Percentiles rank a stretch among this genome's conserved stretches.
Evolutionary conservation across 2,329 filamentous ascomycete genomes (phyloP).

Genomic region (Penicillium corylophilum): DNA sequence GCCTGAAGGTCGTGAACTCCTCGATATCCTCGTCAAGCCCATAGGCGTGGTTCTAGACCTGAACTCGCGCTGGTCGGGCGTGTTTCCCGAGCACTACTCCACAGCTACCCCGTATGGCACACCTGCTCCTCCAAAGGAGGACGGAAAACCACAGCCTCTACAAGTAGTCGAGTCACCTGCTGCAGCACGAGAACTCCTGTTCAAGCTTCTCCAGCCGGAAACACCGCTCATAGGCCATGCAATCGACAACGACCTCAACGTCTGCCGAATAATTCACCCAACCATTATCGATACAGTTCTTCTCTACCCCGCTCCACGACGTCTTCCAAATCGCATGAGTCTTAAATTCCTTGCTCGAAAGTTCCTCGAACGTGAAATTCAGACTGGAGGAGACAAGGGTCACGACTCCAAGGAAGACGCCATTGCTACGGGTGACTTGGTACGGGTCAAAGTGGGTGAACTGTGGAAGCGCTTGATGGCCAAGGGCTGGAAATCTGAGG

Average conservation of each 20-base stretch:
- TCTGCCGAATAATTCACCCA: constrained; percentile 78
- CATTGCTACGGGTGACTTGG: constrained; percentile 80
- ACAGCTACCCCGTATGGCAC: constrained; percentile 60
- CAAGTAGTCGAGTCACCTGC: constrained; percentile 74
- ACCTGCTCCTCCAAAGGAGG: constrained; percentile 24
- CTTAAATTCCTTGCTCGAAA: constrained; percentile 71
- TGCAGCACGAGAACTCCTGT: constrained; percentile 72
- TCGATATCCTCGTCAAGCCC: constrained; percentile 84
- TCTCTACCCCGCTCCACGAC: constrained; percentile 71
- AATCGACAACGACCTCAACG: constrained; percentile 92
- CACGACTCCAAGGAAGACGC: constrained; percentile 95
- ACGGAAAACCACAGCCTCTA: constrained; percentile 47
- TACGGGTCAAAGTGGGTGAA: constrained; percentile 67
- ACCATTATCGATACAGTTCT: constrained; percentile 82
- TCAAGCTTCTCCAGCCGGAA: constrained; percentile 68
- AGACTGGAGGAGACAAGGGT: constrained; percentile 64
- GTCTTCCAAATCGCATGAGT: constrained; percentile 70
- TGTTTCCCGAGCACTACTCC: constrained; percentile 73
- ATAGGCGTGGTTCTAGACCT: constrained; percentile 82
- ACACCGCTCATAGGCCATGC: constrained; percentile 91
- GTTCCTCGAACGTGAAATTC: constrained; percentile 74
- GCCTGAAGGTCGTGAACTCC: constrained; percentile 70
- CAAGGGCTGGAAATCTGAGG: constrained; percentile 65
- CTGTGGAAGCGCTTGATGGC: constrained; percentile 67
- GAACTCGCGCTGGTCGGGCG: constrained; percentile 88